Base-by-base conservation (phyloP, 192 early-diverging fungal species). In the Coemansia brasiliensis region DNA sequence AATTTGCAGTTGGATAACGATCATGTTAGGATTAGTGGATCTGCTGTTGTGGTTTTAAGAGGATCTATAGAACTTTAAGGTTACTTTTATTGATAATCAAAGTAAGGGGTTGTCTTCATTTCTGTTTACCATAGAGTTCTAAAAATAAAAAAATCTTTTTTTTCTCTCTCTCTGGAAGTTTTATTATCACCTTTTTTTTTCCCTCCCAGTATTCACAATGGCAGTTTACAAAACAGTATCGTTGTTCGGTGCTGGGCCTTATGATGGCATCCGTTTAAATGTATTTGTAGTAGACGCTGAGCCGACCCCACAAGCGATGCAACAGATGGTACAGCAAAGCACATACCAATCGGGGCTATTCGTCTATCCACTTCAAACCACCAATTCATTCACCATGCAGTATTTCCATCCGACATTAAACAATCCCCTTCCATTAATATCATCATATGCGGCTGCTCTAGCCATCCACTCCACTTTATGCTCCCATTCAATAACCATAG, bases 241-340 rank as follows among this genome's bases (percentile, higher is more conserved):
- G 27, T 38, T 65, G 16, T 72, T 65, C 45, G 58, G 63, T 11
- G 49, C 62, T 0, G 59, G 37, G n/a, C 35, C 37, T 4, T 65
- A 51, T 21, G 69, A 72, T 26, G 69, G 69, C 4, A n/a, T 65
- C 5, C 41, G 37, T 10, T 40, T 49, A 26, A 65, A 57, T 20
- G 35, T 64, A 1, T 65, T 38, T 45, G 26, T 56, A 2, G 52
- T 65, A 11, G 41, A 50, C 21, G n/a, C 17, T 4, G 10, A 24
- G 10, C 54, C 53, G 0, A 38, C 54, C n/a, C 6, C 51, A 17
- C 35, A 15, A 5, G n/a, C 16, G 4, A 72, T 65, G 58, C 44
- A 32, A 0, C 15, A 39, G 2, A 37, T 59, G 4, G 24, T 59
- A 22, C 48, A n/a, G n/a, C n/a, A 52, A 7, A 52, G 43, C 41